Percentiles rank a stretch among this genome's conserved stretches.
phyloP scores from a whole-genome alignment of 257 asterid genomes.

The Penstemon eatonii region DNA sequence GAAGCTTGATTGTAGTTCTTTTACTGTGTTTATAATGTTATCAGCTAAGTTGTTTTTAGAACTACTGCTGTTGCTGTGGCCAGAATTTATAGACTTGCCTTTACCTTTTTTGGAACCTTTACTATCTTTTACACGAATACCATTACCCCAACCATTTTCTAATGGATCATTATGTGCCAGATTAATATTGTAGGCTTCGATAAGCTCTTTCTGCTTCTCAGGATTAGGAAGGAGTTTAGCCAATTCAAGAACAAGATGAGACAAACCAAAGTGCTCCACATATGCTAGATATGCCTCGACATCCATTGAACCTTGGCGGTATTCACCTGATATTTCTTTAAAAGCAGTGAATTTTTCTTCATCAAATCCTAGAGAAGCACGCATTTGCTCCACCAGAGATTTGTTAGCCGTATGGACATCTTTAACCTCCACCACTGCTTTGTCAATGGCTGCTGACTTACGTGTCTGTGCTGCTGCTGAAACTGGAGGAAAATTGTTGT shows the following conservation, averaged over 20 bases:
- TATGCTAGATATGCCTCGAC: constrained; percentile 66
- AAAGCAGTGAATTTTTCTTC: constrained; percentile 71
- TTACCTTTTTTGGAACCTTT: constrained; percentile 54
- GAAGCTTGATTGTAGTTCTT: constrained; percentile 62
- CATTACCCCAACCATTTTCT: constrained; percentile 41
- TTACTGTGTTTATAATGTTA: constrained; percentile 51
- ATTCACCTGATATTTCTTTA: constrained; percentile 76
- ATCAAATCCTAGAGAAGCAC: constrained; percentile 61
- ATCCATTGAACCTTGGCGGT: constrained; percentile 70
- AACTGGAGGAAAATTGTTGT: constrained; percentile 77
- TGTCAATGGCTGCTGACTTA: constrained; percentile 39
- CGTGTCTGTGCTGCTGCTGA: constrained; percentile 50
- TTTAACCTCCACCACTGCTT: constrained; percentile 43
- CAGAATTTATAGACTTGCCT: constrained; percentile 59
- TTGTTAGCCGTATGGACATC: constrained; percentile 83
- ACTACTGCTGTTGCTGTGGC: constrained; percentile 26
- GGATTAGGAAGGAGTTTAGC: constrained; percentile 82
- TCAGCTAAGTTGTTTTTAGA: constrained; percentile 51
- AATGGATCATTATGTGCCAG: constrained; percentile 31
- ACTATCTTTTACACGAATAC: constrained; percentile 34
- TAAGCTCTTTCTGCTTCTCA: constrained; percentile 76
- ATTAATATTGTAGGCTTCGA: constrained; percentile 65
- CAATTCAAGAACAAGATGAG: constrained; percentile 82
- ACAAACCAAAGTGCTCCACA: constrained; percentile 84
- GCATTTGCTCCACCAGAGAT: constrained; percentile 84